Conservation (phyloP, 192 early-diverging fungal genomes). For the Backusella luteola region DNA sequence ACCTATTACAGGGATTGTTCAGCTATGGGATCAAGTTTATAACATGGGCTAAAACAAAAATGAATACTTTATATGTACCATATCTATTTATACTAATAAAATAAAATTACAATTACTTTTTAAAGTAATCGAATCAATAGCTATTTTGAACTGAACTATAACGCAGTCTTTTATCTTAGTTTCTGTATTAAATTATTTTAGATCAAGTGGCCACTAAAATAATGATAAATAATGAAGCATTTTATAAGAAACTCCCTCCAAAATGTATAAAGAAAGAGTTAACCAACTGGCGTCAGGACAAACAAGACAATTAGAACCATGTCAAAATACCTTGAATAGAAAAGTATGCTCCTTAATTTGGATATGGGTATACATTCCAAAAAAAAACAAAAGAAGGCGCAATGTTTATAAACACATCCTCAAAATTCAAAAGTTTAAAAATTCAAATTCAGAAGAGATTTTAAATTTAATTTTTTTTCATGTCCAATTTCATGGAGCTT, state of each 20-base stretch:
- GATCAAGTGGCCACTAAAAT: neutral
- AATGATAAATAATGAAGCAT: neutral
- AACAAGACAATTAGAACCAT: neutral
- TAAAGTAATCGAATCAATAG: neutral
- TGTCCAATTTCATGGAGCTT: too few relatives aligned
- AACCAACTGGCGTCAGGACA: neutral
- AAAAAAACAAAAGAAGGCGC: neutral
- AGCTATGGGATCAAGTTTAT: neutral
- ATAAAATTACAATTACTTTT: neutral
- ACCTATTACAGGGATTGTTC: neutral
- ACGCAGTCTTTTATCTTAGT: neutral
- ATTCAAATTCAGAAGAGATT: too few relatives aligned
- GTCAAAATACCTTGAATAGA: too few relatives aligned
- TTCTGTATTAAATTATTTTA: neutral
- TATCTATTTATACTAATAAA: neutral
- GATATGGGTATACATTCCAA: neutral
- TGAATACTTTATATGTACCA: neutral
- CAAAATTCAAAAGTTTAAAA: too few relatives aligned
- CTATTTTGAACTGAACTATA: neutral
- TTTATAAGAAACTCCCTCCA: neutral
- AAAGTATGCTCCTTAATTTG: too few relatives aligned
- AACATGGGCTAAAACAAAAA: neutral
- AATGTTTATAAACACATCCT: too few relatives aligned
- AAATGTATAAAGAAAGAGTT: neutral
- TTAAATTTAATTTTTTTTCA: too few relatives aligned